Evolutionary conservation across 148 eudicot genomes (phyloP), one percentile per base, ranked within the genome.

Genomic region (Spergularia bocconei): DNA sequence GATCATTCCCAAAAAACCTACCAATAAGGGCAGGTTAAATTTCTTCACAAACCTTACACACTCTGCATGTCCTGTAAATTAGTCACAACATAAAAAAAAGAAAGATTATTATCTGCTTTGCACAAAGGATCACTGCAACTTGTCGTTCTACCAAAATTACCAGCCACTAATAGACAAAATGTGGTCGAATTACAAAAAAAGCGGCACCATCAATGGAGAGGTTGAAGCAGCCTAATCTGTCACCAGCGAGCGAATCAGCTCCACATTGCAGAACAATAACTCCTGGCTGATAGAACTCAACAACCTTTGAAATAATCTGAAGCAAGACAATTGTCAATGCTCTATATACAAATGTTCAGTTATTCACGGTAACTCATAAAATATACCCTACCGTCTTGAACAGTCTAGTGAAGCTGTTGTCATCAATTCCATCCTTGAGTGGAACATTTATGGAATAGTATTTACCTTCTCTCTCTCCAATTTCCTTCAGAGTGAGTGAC

Each of bases 231-330:
- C 99, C 99, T 81, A 95, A 85, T 79, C 99, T 87, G 75, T 95
- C 99, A 61, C 99, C 97, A 70, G 99, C 97, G 84, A 95, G 96
- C 4, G 99, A 95, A 89, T 95, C 99, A 66, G 99, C 99, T 75
- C 99, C 99, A 80, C 99, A 95, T 76, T 95, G 99, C 39, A 95
- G 88, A 79, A 95, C 99, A 74, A 95, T 91, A 6, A 79, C 99
- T 60, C 97, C 97, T 5, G 99, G 99, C 85, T 82, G 82, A 87
- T 95, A 95, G 51, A 89, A 87, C 80, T 95, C 99, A 50, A 91
- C 91, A 78, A 95, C 97, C 87, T 92, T 95, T 64, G 93, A 77
- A 72, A 95, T 95, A 77, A 95, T 87, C 99, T 95, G 79, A 74
- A 75, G 7, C 19, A 66, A 73, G 20, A 55, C 66, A 47, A 54